Percentiles rank a stretch among this genome's conserved stretches.
Evolutionary conservation across 2,329 filamentous ascomycete genomes (phyloP).

Genomic region (Microdochium bolleyi): DNA sequence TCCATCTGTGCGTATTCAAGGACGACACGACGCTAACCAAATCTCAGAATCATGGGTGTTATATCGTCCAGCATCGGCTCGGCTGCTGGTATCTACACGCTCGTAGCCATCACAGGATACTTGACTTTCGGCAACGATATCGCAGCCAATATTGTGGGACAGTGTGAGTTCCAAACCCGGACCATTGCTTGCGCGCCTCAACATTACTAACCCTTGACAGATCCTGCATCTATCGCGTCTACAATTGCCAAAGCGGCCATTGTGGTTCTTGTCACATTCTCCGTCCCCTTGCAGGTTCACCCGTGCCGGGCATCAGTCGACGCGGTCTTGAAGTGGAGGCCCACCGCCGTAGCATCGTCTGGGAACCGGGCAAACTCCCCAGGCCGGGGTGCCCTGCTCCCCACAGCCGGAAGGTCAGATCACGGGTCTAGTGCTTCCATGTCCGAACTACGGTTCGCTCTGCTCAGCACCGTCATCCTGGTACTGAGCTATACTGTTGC

Average conservation of each 20-base stretch:
- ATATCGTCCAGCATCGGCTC: slow-evolving; percentile 79
- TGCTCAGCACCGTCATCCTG: slow-evolving; percentile 81
- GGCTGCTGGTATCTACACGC: slow-evolving; percentile 77
- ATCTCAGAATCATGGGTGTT: slow-evolving; percentile 67
- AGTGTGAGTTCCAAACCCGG: slow-evolving; percentile 54
- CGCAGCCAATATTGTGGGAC: slow-evolving; percentile 85
- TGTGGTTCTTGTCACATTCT: slow-evolving; percentile 92
- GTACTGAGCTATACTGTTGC: slow-evolving; percentile 79
- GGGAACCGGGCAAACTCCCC: slow-evolving; percentile 32
- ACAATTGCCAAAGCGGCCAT: slow-evolving; percentile 94
- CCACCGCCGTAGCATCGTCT: slow-evolving; percentile 34
- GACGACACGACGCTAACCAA: background rate
- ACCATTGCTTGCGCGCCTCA: slow-evolving; percentile 1
- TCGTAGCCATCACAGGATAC: slow-evolving; percentile 93
- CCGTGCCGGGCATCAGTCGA: slow-evolving; percentile 93
- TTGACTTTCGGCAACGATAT: slow-evolving; percentile 89
- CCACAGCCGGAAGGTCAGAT: slow-evolving; percentile 34
- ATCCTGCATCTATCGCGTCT: slow-evolving; percentile 68
- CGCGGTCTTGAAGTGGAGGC: slow-evolving; percentile 89
- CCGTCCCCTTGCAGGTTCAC: slow-evolving; percentile 90
- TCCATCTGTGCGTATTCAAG: background rate
- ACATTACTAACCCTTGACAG: slow-evolving; percentile 21
- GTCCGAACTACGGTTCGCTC: slow-evolving; percentile 79
- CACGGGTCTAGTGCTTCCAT: slow-evolving; percentile 55
- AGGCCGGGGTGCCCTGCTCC: slow-evolving; percentile 34